Base-by-base conservation (phyloP, 2,329 filamentous ascomycete species). In the Lasiodiplodia theobromae region DNA sequence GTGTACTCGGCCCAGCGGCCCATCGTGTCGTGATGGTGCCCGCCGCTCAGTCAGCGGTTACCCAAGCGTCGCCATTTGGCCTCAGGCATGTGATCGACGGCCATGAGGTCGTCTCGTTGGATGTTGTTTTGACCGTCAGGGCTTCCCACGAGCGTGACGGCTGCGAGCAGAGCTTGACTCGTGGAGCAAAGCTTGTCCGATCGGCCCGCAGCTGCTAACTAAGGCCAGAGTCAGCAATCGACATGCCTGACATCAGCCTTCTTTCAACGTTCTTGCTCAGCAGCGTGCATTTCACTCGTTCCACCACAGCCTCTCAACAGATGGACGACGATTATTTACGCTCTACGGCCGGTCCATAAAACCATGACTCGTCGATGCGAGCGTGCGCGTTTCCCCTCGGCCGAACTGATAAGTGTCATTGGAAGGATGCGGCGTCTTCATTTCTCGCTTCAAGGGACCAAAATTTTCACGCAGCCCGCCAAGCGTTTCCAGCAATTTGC, bases 381-480 rank as follows among this genome's bases (percentile, higher is more conserved):
- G 60, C 47, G 60, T 64, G 60, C 60, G 44, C 38, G 28, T 34
- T 37, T 37, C n/a, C 25, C 18, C 28, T 63, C 44, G 58, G 58
- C 58, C 44, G 58, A 63, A 23, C n/a, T 16, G 58, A 38, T 23
- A 5, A 25, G 12, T 34, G 21, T 63, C 31, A 37, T 49, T 38
- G 23, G 31, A 4, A 51, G 25, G 28, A 44, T 28, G 25, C 28
- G 18, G n/a, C 28, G 23, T 63, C 28, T 60, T 25, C 31, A 11
- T 40, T 60, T 16, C 16, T 44, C 40, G 44, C 21, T 47, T n/a
- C 23, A 37, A 25, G 14, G 21, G 37, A 16, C 28, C 21, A 12
- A n/a, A 52, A 64, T 52, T 12, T 47, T 28, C 58, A 62, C 16
- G 10, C 40, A 8, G 16, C 12, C 58, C 14, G 38, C 58, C 25